Evolutionary conservation across 2,329 filamentous ascomycete species (phyloP).

Genomic region (Simplicillium aogashimaense): DNA sequence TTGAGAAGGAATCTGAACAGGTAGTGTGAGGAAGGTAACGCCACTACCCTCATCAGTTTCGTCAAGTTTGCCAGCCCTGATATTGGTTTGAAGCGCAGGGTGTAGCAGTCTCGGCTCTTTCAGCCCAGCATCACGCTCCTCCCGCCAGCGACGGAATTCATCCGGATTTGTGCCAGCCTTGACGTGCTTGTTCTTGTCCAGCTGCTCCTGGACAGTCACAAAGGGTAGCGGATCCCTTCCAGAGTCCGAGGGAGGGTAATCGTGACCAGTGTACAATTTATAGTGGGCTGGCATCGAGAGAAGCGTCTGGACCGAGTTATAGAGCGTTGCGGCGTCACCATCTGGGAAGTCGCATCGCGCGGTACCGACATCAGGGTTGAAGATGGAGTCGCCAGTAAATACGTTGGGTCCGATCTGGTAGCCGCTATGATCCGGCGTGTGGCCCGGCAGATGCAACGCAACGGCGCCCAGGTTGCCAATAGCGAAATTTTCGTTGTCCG

Average conservation of each 20-base stretch:
- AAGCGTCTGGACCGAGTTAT: conserved; percentile 28
- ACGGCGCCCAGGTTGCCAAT: conserved; percentile 35
- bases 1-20: too few species aligned
- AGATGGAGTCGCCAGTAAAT: conserved; percentile 44
- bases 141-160: conserved; percentile 33
- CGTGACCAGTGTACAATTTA: conserved; percentile 44
- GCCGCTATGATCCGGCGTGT: conserved; percentile 51
- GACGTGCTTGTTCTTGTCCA: conserved; percentile 36
- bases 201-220: conserved; percentile 35
- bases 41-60: too few species aligned
- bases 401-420: conserved; percentile 31
- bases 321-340: conserved; percentile 33
- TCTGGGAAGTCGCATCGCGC: conserved; percentile 47
- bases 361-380: conserved; percentile 40
- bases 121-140: conserved; percentile 30
- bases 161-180: conserved; percentile 27
- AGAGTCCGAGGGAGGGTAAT: conserved; percentile 32
- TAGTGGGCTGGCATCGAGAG: conserved; percentile 30
- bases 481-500: conserved; percentile 41
- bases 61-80: conserved; percentile 30
- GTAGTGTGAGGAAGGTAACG: too few species aligned
- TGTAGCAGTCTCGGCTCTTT: conserved; percentile 36
- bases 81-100: conserved; percentile 41
- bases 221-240: conserved; percentile 25
- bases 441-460: conserved; percentile 47